These are phyloP conservation scores for Schizosaccharomyces versatilis DNA, from an alignment of 1,139 yeast genomes.

Conservation along the genomic window DNA sequence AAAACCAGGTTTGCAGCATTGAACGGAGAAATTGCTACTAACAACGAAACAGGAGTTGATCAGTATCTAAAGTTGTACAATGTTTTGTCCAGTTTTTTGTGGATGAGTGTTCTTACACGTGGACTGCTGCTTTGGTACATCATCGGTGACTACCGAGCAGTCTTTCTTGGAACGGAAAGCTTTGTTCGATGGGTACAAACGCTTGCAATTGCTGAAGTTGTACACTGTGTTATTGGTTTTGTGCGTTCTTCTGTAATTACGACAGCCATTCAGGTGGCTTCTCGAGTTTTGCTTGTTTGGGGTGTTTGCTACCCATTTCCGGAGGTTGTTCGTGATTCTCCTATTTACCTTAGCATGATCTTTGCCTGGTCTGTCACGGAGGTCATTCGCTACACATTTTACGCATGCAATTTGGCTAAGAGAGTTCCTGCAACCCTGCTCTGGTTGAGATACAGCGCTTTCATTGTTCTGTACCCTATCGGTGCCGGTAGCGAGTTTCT, in stretches of 20 bases:
- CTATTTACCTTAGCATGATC: constrained; percentile 42
- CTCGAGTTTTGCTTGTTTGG: constrained; percentile 61
- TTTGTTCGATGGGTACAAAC: constrained; percentile 54
- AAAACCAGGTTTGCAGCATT: too few species aligned
- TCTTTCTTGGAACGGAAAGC: constrained; percentile 31
- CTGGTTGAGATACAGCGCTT: constrained; percentile 40
- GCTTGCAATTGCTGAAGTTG: constrained; percentile 61
- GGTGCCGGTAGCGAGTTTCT: constrained; percentile 73
- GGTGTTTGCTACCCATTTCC: constrained; percentile 66
- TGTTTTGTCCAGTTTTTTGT: constrained; percentile 39
- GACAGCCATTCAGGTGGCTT: constrained; percentile 65
- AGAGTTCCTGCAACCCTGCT: constrained; percentile 44
- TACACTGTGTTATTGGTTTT: constrained; percentile 27
- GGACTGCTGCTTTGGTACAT: constrained; percentile 20
- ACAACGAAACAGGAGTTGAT: neutral
- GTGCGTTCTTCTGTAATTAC: constrained; percentile 74
- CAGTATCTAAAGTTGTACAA: constrained; percentile 32
- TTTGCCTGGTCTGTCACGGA: constrained; percentile 85
- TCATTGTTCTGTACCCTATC: constrained; percentile 63
- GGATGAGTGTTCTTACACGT: constrained; percentile 36
- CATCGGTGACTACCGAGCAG: constrained; percentile 29
- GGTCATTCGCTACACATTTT: constrained; percentile 66
- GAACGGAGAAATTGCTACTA: too few species aligned
- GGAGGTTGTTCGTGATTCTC: constrained; percentile 29
- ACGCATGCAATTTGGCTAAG: constrained; percentile 37